Conservation (phyloP, 495 filamentous ascomycete genomes). For the Aspergillus coremiiformis region DNA sequence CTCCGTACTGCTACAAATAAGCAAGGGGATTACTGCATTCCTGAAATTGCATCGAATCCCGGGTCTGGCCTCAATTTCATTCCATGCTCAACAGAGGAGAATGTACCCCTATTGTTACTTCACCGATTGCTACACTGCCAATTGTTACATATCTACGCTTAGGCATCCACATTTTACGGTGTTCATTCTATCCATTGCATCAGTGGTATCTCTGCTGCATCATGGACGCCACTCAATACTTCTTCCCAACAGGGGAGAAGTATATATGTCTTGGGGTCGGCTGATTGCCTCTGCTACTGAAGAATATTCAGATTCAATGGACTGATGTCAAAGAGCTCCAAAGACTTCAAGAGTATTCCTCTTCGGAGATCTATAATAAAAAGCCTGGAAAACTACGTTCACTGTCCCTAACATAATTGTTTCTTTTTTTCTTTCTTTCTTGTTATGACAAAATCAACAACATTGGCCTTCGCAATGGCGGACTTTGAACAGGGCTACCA, state of each 20-base stretch:
- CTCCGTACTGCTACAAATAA: background rate
- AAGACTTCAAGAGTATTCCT: too few species aligned
- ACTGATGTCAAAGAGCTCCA: background rate
- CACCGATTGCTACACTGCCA: background rate
- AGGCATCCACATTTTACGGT: slow-evolving; percentile 3
- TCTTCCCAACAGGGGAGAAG: background rate
- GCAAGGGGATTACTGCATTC: slow-evolving; percentile 5
- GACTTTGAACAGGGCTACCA: background rate
- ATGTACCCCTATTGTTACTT: background rate
- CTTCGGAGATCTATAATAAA: too few species aligned
- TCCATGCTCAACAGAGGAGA: background rate
- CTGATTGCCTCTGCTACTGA: too few species aligned
- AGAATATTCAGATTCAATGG: background rate
- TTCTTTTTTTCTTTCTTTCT: background rate
- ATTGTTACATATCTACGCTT: background rate
- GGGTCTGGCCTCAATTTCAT: background rate
- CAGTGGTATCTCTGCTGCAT: background rate
- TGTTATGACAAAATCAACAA: background rate
- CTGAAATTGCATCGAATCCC: background rate
- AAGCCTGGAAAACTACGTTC: too few species aligned
- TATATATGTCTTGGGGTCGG: background rate
- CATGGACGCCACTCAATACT: background rate
- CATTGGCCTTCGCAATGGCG: background rate
- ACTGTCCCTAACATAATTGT: background rate
- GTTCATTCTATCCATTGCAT: background rate